Evolutionary conservation across 495 filamentous ascomycete genomes (phyloP).

Genomic region (Penicillium paradoxum): DNA sequence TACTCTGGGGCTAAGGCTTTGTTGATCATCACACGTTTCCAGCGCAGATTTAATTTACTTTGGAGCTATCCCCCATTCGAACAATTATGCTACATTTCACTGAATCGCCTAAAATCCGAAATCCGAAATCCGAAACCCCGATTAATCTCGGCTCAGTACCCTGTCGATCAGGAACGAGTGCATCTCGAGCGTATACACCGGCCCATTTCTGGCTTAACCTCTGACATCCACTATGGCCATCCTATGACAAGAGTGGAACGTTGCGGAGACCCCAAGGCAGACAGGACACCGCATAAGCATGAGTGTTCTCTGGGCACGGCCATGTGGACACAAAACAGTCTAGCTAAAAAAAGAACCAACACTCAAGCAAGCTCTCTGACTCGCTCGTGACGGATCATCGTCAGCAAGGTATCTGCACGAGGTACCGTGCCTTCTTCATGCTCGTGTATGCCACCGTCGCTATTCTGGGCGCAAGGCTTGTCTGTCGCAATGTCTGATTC

Average conservation of each 20-base stretch:
- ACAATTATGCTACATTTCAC: background rate
- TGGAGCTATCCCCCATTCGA: background rate
- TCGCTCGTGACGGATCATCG: background rate
- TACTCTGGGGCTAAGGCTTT: background rate
- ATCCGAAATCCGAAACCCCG: background rate
- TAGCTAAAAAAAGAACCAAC: constrained; percentile 21
- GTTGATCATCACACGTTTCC: background rate
- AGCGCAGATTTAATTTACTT: background rate
- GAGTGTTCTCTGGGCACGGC: background rate
- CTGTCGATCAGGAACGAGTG: constrained; percentile 1
- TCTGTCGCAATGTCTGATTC: too few relatives aligned
- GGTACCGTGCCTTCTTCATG: too few relatives aligned
- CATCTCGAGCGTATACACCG: background rate
- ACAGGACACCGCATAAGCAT: background rate
- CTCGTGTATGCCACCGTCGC: too few relatives aligned
- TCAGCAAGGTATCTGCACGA: background rate
- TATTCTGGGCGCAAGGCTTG: background rate
- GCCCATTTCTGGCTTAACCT: background rate
- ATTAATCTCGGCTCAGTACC: background rate
- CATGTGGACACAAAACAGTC: background rate
- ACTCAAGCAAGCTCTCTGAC: constrained; percentile 4
- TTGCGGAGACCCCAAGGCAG: background rate
- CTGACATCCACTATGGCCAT: background rate
- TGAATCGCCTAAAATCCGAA: background rate
- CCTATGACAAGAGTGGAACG: too few relatives aligned